Percentiles rank a stretch among this genome's conserved stretches.
Evolutionary conservation across 2,329 filamentous ascomycete genomes (phyloP).

Genomic region (Helminthosporium solani): DNA sequence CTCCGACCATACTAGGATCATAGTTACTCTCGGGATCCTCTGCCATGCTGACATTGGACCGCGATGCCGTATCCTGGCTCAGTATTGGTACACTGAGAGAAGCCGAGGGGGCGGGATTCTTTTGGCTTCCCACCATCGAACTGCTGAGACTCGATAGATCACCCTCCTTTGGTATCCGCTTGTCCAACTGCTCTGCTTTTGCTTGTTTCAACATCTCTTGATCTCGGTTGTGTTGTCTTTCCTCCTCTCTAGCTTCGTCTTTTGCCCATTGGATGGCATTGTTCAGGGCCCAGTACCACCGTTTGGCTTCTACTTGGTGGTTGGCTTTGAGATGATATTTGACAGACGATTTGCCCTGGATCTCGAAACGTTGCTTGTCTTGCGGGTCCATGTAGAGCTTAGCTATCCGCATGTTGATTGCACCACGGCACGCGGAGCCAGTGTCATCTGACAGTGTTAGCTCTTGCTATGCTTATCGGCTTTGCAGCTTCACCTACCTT

Average conservation of each 20-base stretch:
- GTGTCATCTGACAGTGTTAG: conserved; percentile 67
- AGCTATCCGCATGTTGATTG: conserved; percentile 98
- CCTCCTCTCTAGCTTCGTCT: conserved; percentile 91
- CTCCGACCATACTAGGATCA: conserved; percentile 58
- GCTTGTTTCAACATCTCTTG: conserved; percentile 73
- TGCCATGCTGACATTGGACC: conserved; percentile 48
- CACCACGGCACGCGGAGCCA: conserved; percentile 91
- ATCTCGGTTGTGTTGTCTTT: conserved; percentile 70
- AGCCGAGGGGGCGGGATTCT: conserved; percentile 40
- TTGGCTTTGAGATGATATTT: conserved; percentile 98
- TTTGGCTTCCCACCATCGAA: conserved; percentile 30
- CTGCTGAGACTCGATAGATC: conserved; percentile 44
- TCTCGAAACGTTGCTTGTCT: conserved; percentile 97
- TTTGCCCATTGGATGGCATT: conserved; percentile 99
- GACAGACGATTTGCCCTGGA: conserved; percentile 95
- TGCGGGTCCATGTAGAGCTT: conserved; percentile 93
- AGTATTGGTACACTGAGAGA: conserved; percentile 53
- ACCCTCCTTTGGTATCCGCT: conserved; percentile 45
- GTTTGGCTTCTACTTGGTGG: conserved; percentile 95
- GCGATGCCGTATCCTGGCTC: conserved; percentile 38
- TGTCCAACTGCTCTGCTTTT: conserved; percentile 69
- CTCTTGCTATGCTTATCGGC: too few relatives aligned
- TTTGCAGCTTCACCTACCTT: too few relatives aligned
- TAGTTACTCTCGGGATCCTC: conserved; percentile 61
- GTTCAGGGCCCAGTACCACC: conserved; percentile 99